Evolutionary conservation across 2,329 filamentous ascomycete species (phyloP), one percentile per base, ranked within the genome.

Genomic region (Aulographum hederae): DNA sequence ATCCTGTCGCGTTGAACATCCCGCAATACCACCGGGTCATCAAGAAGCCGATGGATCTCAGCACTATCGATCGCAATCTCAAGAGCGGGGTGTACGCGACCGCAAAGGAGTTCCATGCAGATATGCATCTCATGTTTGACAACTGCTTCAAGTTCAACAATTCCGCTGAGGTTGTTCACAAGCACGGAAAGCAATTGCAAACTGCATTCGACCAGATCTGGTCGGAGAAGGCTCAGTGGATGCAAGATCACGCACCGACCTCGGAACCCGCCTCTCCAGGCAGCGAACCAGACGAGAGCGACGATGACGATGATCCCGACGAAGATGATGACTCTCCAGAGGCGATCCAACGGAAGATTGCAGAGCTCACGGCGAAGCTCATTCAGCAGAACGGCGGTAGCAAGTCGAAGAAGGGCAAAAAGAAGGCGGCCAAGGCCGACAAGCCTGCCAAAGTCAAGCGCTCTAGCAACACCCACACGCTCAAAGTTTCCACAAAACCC

Each of bases 131-230:
- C 34, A 85, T 95, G 41, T 76, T 94, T 46, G 65, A 70, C 42
- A 98, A 98, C 51, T 94, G 86, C 52, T 82, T 73, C 60, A 76
- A 77, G 39, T 98, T 95, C 66, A 98, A 98, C 43, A 70, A 73
- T n/a, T 60, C 67, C 1, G 74, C 72, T 6, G 82, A 91, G 39
- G 65, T 73, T 1, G 79, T 91, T 12, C 74, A 80, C 35, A 51
- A 63, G 18, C 63, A 77, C 40, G 86, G 81, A 10, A 72, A 78
- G 42, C 60, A 73, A 36, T 60, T 92, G 3, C 73, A 92, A 48
- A 65, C 69, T 4, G 48, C 86, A 1, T 94, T 92, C 53, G 73
- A 80, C 37, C 52, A 54, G 4, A 67, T 84, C 46, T 84, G 86
- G 73, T 63, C 65, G 5, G 72, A 75, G 44, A 94, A 93, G 56